These are phyloP conservation scores for Xylaria sp. DNA, from an alignment of 2,329 filamentous ascomycete species.

Conservation along the genomic window DNA sequence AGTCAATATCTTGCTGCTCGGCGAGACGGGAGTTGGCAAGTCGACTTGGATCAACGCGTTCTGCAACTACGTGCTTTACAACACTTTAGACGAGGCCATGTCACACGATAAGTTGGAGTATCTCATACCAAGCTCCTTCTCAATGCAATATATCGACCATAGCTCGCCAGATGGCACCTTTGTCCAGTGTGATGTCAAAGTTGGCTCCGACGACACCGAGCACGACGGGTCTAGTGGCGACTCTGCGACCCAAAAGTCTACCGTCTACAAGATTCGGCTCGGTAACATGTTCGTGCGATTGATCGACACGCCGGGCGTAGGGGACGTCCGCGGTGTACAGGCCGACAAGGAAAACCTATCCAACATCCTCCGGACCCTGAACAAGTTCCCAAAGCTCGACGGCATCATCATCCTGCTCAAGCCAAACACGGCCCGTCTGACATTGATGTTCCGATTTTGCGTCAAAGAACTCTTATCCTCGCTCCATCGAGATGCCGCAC, in stretches of 20 bases:
- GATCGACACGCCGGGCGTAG: slow-evolving; percentile 48
- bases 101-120: slow-evolving; percentile 34
- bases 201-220: slow-evolving; percentile 39
- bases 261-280: slow-evolving; percentile 38
- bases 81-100: slow-evolving; percentile 44
- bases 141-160: slow-evolving; percentile 37
- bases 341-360: slow-evolving; percentile 44
- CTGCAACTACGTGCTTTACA: slow-evolving; percentile 46
- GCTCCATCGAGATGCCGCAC: slow-evolving; percentile 41
- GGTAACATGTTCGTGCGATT: slow-evolving; percentile 37
- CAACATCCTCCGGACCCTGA: slow-evolving; percentile 41
- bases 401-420: slow-evolving; percentile 48
- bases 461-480: slow-evolving; percentile 45
- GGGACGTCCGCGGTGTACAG: slow-evolving; percentile 43
- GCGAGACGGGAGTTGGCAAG: slow-evolving; percentile 53
- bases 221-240: slow-evolving; percentile 36
- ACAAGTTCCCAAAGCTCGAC: slow-evolving; percentile 41
- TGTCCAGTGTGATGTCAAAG: slow-evolving; percentile 33
- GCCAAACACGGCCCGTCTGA: slow-evolving; percentile 43
- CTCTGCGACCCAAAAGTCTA: slow-evolving; percentile 43
- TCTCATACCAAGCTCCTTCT: slow-evolving; percentile 45
- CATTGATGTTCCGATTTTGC: slow-evolving; percentile 43
- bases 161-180: slow-evolving; percentile 16
- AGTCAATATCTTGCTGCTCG: slow-evolving; percentile 49
- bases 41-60: slow-evolving; percentile 54